phyloP scores from a whole-genome alignment of 768 basidiomycete genomes.

The Brasilioporus rufonigricans region DNA sequence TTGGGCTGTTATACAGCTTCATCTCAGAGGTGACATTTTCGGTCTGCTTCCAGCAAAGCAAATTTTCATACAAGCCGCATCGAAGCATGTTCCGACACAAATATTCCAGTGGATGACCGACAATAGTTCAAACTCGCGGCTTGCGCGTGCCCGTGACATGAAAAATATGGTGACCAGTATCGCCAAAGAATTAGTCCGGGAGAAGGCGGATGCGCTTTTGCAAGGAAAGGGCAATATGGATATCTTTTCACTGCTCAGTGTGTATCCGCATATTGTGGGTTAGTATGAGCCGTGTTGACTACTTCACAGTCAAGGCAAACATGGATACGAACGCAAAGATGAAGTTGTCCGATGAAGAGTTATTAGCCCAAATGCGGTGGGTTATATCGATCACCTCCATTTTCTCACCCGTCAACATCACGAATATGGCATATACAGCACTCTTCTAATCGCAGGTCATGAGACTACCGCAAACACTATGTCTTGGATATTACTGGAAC shows the following conservation, averaged over 20 bases:
- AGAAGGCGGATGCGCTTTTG: constrained; percentile 8
- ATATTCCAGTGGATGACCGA: constrained; percentile 2
- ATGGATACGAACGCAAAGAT: constrained; percentile 20
- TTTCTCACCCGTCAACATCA: neutral
- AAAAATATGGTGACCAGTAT: neutral
- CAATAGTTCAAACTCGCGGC: neutral
- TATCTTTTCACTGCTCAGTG: constrained; percentile 38
- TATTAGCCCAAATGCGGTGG: constrained; percentile 17
- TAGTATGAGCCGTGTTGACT: neutral
- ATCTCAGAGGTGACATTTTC: constrained; percentile 7
- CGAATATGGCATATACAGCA: constrained; percentile 26
- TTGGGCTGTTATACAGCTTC: neutral
- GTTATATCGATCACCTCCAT: neutral
- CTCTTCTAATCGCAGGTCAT: constrained; percentile 48
- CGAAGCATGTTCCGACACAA: constrained; percentile 2
- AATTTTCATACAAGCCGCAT: constrained; percentile 2
- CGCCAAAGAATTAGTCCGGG: constrained; percentile 2
- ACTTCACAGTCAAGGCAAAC: constrained; percentile 19
- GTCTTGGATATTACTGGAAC: constrained; percentile 59
- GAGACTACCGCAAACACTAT: constrained; percentile 58
- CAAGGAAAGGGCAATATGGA: constrained; percentile 13
- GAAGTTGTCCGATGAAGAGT: constrained; percentile 15
- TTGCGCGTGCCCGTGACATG: constrained; percentile 1
- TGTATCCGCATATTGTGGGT: neutral
- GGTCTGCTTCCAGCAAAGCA: constrained; percentile 6